Evolutionary conservation across 176 grass and related monocot genomes (phyloP).

Genomic region (Cymbopogon citratus): DNA sequence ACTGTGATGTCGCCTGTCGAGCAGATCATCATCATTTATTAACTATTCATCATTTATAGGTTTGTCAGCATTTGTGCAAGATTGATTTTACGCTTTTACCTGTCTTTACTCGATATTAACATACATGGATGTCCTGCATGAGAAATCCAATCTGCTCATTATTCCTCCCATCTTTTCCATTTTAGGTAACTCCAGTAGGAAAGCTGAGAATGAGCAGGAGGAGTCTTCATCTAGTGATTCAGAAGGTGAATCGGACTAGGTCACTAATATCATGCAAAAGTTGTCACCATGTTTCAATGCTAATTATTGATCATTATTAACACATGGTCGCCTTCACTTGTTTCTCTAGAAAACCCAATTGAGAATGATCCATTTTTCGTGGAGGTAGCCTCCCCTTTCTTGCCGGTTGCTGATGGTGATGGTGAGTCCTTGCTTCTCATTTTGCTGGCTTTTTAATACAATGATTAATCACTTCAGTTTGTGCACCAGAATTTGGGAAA

Average conservation of each 20-base stretch:
- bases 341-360: neutral
- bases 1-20: too few relatives aligned
- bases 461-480: neutral
- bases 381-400: neutral
- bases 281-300: too few relatives aligned
- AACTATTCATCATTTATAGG: too few relatives aligned
- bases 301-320: too few relatives aligned
- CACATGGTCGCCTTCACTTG: too few relatives aligned
- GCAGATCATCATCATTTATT: too few relatives aligned
- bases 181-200: neutral
- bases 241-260: neutral
- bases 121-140: neutral
- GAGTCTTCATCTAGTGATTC: neutral
- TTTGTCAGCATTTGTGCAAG: too few relatives aligned
- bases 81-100: too few relatives aligned
- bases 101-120: too few relatives aligned
- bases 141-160: neutral
- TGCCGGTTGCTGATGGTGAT: neutral
- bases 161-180: neutral
- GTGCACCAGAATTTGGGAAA: neutral
- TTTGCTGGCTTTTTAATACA: neutral
- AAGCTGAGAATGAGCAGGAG: neutral
- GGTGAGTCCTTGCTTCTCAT: neutral
- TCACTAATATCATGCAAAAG: too few relatives aligned
- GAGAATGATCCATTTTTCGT: neutral